Evolutionary conservation across 768 basidiomycete genomes (phyloP).

Genomic region (Russula compacta): DNA sequence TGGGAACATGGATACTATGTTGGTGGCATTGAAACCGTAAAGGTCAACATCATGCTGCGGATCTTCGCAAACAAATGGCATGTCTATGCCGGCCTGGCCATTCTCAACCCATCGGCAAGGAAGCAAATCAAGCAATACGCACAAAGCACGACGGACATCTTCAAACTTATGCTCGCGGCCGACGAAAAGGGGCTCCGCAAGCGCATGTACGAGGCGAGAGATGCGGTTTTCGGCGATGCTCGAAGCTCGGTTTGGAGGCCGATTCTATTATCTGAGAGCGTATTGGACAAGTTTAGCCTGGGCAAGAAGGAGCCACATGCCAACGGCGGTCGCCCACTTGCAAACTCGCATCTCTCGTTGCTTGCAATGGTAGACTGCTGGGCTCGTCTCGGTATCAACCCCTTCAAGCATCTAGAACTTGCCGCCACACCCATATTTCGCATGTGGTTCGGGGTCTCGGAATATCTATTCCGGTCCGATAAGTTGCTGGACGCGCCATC

Average conservation of each 20-base stretch:
- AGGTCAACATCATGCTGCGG: slow-evolving; percentile 92
- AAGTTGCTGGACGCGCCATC: slow-evolving; percentile 57
- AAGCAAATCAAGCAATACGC: slow-evolving; percentile 90
- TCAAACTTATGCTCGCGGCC: slow-evolving; percentile 84
- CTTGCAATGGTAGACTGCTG: slow-evolving; percentile 99
- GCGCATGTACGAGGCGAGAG: slow-evolving; percentile 65
- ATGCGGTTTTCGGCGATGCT: slow-evolving; percentile 60
- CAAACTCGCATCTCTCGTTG: slow-evolving; percentile 87
- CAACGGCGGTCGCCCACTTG: slow-evolving; percentile 30
- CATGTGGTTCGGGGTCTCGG: slow-evolving; percentile 94
- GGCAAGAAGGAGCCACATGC: slow-evolving; percentile 32
- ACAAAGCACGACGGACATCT: slow-evolving; percentile 74
- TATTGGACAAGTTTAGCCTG: slow-evolving; percentile 86
- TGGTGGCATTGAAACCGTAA: slow-evolving; percentile 95
- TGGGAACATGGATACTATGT: slow-evolving; percentile 96
- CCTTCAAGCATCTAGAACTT: slow-evolving; percentile 83
- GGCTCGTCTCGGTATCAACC: slow-evolving; percentile 79
- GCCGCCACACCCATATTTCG: slow-evolving; percentile 96
- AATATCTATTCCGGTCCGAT: slow-evolving; percentile 79
- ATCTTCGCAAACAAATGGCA: slow-evolving; percentile 99
- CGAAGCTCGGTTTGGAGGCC: slow-evolving; percentile 35
- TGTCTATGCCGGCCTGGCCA: slow-evolving; percentile 97
- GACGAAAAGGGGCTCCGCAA: slow-evolving; percentile 48
- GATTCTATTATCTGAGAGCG: slow-evolving; percentile 74
- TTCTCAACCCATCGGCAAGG: slow-evolving; percentile 87